phyloP scores from a whole-genome alignment of 768 basidiomycete genomes.

The Candolleomyces eurysporus region DNA sequence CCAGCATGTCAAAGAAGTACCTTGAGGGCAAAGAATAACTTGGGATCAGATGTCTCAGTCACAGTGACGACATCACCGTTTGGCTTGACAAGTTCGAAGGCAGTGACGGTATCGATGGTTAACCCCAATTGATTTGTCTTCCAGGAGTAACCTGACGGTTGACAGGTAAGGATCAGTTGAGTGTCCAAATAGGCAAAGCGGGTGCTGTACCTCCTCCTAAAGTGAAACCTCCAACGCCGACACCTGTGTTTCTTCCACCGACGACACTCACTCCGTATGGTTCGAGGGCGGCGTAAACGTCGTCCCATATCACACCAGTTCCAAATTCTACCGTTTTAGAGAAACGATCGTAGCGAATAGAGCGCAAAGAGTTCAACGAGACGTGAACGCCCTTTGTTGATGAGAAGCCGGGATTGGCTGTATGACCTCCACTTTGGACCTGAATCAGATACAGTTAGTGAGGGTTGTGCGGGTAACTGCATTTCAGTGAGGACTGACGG shows the following conservation, averaged over 20 bases:
- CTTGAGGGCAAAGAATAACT: slow-evolving; percentile 41
- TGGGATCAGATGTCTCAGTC: slow-evolving; percentile 29
- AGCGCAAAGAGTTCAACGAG: slow-evolving; percentile 46
- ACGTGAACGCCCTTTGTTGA: slow-evolving; percentile 63
- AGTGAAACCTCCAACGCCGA: slow-evolving; percentile 58
- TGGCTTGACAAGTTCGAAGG: slow-evolving; percentile 57
- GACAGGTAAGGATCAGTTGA: slow-evolving; percentile 18
- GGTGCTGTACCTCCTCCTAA: slow-evolving; percentile 52
- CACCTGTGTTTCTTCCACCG: slow-evolving; percentile 56
- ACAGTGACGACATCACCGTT: slow-evolving; percentile 42
- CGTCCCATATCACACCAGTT: slow-evolving; percentile 58
- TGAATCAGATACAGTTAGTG: slow-evolving; percentile 14
- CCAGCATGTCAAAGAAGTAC: background rate
- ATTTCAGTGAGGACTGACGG: slow-evolving; percentile 28
- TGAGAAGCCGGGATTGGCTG: slow-evolving; percentile 53
- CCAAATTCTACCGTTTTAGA: slow-evolving; percentile 41
- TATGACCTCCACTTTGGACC: slow-evolving; percentile 67
- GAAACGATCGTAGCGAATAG: slow-evolving; percentile 39
- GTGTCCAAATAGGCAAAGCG: slow-evolving; percentile 23
- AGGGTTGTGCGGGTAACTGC: slow-evolving; percentile 14
- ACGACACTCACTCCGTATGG: slow-evolving; percentile 52
- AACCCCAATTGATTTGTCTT: slow-evolving; percentile 60
- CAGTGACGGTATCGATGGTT: slow-evolving; percentile 50
- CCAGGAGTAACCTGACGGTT: slow-evolving; percentile 56
- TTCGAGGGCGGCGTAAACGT: slow-evolving; percentile 52